phyloP scores from a whole-genome alignment of 2,329 filamentous ascomycete genomes.

The Xylariaceae sp. region DNA sequence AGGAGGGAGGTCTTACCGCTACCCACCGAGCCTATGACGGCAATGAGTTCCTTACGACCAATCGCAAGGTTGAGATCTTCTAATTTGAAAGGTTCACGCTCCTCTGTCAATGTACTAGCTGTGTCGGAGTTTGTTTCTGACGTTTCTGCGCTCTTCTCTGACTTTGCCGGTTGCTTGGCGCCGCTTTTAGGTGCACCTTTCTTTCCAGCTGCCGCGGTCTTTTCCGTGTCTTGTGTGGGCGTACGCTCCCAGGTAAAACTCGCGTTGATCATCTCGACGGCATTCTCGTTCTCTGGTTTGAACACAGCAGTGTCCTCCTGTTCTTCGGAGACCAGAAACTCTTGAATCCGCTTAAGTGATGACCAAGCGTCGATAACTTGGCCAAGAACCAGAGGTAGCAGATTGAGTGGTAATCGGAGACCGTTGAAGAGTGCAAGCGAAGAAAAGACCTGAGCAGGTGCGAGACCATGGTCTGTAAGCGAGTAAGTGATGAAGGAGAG shows the following conservation, averaged over 20 bases:
- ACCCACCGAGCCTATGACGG: slow-evolving; percentile 87
- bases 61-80: slow-evolving; percentile 70
- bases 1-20: slow-evolving; percentile 91
- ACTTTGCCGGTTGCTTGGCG: slow-evolving; percentile 35
- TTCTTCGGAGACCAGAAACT: slow-evolving; percentile 88
- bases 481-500: slow-evolving; percentile 87
- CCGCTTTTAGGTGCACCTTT: slow-evolving; percentile 51
- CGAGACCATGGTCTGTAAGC: slow-evolving; percentile 68
- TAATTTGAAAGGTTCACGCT: slow-evolving; percentile 73
- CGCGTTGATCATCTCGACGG: slow-evolving; percentile 73
- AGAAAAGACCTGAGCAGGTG: slow-evolving; percentile 84
- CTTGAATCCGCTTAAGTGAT: slow-evolving; percentile 83
- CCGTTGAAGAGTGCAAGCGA: slow-evolving; percentile 94
- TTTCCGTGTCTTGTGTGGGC: slow-evolving; percentile 59
- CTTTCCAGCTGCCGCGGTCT: slow-evolving; percentile 56
- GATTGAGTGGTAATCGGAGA: slow-evolving; percentile 85
- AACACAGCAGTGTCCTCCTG: slow-evolving; percentile 70
- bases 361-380: slow-evolving; percentile 90
- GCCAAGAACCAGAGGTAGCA: slow-evolving; percentile 86
- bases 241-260: slow-evolving; percentile 87
- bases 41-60: slow-evolving; percentile 77
- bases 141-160: slow-evolving; percentile 40
- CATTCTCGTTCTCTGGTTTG: slow-evolving; percentile 64
- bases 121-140: slow-evolving; percentile 55
- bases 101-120: slow-evolving; percentile 62